Evolutionary conservation across 1,139 yeast species (phyloP), one percentile per base, ranked within the genome.

Genomic region (Debaryomyces sp.): DNA sequence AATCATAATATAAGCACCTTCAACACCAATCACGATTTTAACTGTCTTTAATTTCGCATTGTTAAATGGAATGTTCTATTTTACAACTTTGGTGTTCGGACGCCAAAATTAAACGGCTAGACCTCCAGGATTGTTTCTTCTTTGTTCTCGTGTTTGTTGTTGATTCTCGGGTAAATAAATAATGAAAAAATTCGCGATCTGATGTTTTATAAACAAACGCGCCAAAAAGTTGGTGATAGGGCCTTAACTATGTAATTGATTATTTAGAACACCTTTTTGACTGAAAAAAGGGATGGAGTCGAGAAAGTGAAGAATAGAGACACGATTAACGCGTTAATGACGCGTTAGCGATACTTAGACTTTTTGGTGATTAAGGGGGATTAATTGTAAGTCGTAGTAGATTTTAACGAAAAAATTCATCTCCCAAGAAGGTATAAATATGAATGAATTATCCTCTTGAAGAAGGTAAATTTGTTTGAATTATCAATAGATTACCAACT

Each of bases 401-500:
- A 10, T 41, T 30, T 30, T 41, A 17, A 41, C 24, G 45, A 26
- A 21, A 24, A 36, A 24, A 34, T 15, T 24, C 9, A 24, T 23
- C 18, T 10, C 24, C 17, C 39, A 33, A 37, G 45, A 46, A 35
- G 42, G 52, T 54, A 54, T 54, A 54, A 52, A 54, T 51, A 47
- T 34, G 52, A 46, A 32, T 40, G 49, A 45, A 34, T 36, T 40
- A 10, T 9, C 44, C 44, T 13, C 24, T 29, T 10, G 26, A n/a
- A 38, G 39, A n/a, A 37, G 39, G n/a, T 15, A 8, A 23, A 17
- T 40, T 30, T 24, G 43, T 27, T 34, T 49, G 43, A 30, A 39
- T 18, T 42, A 41, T 43, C 50, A 49, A 34, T 34, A 21, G 33
- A 33, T 33, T 46, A 50, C 55, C 55, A 54, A 50, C 56, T 50